Percentiles rank a stretch among this genome's conserved stretches.
These are phyloP conservation scores for Helminthosporium solani DNA, from an alignment of 2,329 filamentous ascomycete species.

Conservation along the genomic window DNA sequence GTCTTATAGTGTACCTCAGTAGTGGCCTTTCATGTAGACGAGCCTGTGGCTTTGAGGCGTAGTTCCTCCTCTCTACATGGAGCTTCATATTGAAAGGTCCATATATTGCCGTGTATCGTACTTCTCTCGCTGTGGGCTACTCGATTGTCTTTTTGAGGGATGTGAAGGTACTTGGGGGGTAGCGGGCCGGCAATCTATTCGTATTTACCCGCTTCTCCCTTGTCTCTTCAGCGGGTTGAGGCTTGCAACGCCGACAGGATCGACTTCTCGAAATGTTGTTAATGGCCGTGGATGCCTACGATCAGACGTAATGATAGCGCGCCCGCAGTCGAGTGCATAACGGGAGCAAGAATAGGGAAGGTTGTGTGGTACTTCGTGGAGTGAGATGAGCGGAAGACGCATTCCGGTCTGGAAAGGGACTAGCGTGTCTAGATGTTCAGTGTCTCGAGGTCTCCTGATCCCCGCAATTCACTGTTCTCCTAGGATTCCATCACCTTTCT, in stretches of 20 bases:
- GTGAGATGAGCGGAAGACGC: neutral
- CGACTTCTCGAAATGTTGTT: constrained; percentile 10
- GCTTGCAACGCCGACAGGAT: neutral
- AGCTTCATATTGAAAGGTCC: neutral
- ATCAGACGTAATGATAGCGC: constrained; percentile 9
- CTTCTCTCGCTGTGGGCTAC: neutral
- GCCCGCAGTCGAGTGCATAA: constrained; percentile 3
- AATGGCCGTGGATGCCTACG: neutral
- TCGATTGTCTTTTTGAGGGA: neutral
- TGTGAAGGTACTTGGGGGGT: neutral
- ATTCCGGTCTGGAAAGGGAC: constrained; percentile 1
- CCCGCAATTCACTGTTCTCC: neutral
- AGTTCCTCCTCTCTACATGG: neutral
- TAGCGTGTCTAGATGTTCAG: neutral
- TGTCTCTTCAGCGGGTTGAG: neutral
- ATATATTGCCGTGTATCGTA: neutral
- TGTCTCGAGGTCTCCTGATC: neutral
- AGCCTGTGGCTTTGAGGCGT: neutral
- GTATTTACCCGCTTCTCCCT: neutral
- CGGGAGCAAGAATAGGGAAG: neutral
- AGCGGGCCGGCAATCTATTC: neutral
- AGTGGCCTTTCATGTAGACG: neutral
- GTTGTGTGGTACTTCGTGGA: too few relatives aligned
- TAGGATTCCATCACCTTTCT: neutral
- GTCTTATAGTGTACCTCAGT: too few relatives aligned